Evolutionary conservation across 1,284 basidiomycete genomes (phyloP), one percentile per base, ranked within the genome.

Genomic region (Sporisorium sorghi): DNA sequence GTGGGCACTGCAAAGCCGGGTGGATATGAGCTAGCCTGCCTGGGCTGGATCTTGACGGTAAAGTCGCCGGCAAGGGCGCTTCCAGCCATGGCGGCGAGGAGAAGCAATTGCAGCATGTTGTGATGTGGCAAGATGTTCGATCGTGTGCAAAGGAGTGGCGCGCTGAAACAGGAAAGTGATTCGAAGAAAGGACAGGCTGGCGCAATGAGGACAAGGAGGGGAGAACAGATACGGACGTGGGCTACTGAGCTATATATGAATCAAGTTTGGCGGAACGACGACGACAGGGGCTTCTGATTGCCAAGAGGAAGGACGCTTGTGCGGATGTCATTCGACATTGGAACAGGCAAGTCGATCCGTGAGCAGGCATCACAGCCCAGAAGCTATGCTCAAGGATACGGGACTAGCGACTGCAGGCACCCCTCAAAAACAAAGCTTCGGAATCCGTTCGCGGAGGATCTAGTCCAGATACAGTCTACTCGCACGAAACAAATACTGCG

Each of bases 61-160:
- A 73, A 73, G 49, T 67, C 59, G 39, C 60, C 60, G 39, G 70
- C 70, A 42, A 73, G 48, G 24, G 54, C 70, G 40, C 43, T 60
- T 55, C 70, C 70, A 35, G 64, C 60, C 40, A 73, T 10, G 15
- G 32, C 49, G 55, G 59, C 64, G 8, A 66, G 57, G 5, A 60
- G 64, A 21, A 73, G 57, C 14, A 73, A 19, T 39, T 32, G 59
- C n/a, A 58, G 32, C 70, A 73, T 73, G 1, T 8, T 43, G 46
- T 11, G 32, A 28, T 12, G 9, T 3, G 15, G 10, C 17, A 10
- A 23, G 23, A 37, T 40, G 42, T 24, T 11, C n/a, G 4, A 14
- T 40, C 40, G 55, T 49, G 19, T 24, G 26, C 19, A 42, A 30
- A 32, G 26, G 39, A 52, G n/a, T n/a, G n/a, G n/a, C n/a, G n/a